Evolutionary conservation across 306 rosid species (phyloP), one percentile per base, ranked within the genome.

Genomic region (Cicer arietinum): DNA sequence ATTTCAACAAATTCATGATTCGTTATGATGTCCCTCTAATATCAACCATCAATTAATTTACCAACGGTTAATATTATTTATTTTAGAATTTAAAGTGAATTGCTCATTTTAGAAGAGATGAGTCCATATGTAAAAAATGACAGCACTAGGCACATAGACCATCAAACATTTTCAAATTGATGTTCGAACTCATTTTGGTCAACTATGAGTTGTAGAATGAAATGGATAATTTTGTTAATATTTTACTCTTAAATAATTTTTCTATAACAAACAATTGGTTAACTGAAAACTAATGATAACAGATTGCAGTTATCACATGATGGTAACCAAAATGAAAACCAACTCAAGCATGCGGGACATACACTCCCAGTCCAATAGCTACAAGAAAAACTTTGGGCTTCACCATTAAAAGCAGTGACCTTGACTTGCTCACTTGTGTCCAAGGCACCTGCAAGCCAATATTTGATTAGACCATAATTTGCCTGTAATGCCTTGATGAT

Each of bases 381-480:
- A 82, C 82, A 57, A 94, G 96, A 84, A 94, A 94, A 78, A 81
- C 85, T 22, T 78, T 39, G 75, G 98, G 97, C 81, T 89, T 89
- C 82, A 94, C 97, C 90, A 84, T 79, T 83, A 94, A 50, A 59
- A 94, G 80, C 56, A 90, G 83, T 59, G 97, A 75, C 87, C 95
- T 88, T 16, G 98, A 94, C 85, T 72, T 90, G 87, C 98, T 94
- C 76, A 94, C 91, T 86, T 94, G 98, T 71, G 80, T 90, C 97
- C 96, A 94, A 57, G 98, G 98, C 79, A 94, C 97, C 98, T 94
- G 81, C 79, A 87, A n/a, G 83, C 65, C 46, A 73, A 73, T 75
- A 41, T 60, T 37, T 59, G 30, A 39, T 81, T 56, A 52, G 64
- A 81, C 73, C 75, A 67, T 48, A 80, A 72, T 69, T 53, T 71